Base-by-base conservation (phyloP, 1,284 basidiomycete genomes). In the Neonothopanus nambi region DNA sequence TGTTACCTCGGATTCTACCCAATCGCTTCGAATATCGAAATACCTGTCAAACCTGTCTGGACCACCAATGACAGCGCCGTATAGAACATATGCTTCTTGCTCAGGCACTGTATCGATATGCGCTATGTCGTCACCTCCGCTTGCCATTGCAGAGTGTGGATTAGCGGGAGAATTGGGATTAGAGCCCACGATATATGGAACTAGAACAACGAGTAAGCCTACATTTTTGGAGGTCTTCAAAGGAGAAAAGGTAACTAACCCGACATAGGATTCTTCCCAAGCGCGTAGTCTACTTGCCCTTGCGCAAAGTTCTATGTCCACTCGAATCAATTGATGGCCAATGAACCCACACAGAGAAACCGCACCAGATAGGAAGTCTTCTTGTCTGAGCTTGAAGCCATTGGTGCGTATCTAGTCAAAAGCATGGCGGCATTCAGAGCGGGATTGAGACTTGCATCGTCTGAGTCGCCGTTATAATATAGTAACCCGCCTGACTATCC, bases 111-210 rank as follows among this genome's bases (percentile, higher is more conserved):
- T 88, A 65, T 96, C 83, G 60, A 97, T 87, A 44, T 80, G 68
- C 37, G 63, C 70, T 54, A 91, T 79, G 61, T 86, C 75, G 57
- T 85, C 76, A 0, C 91, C 93, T 37, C 94, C 94, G 51, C 87
- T 89, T 1, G 95, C 89, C 69, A 89, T 77, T 1, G 91, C 93
- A 6, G 89, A 92, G 66, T 95, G 92, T 0, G 94, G 93, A 67
- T 95, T 96, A 45, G 80, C 70, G 0, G 94, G 92, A 18, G 93
- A 90, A 70, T 96, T 96, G 3, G 93, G 91, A 68, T 95, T 93
- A 50, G 79, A 74, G 33, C 94, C 93, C 21, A 95, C 92, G 51
- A 93, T 69, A 64, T 91, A 93, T 0, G 91, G 87, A 4, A 78
- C 86, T 84, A 54, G 6, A 51, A 44, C 6, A 44, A 1, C 23